These are phyloP conservation scores for Brassica carinata DNA, from an alignment of 345 rosid species.

Conservation along the genomic window DNA sequence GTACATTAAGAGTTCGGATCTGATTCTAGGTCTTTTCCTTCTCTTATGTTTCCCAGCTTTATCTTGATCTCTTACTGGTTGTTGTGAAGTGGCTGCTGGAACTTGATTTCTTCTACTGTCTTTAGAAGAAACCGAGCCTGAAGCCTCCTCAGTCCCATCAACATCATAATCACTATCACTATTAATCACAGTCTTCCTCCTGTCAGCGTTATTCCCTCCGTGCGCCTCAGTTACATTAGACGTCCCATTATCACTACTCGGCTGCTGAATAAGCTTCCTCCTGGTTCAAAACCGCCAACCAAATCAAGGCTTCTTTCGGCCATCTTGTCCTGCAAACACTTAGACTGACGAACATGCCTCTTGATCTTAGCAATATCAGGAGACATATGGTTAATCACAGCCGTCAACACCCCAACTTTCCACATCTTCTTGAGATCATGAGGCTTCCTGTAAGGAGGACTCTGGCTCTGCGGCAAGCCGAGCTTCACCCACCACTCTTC, in stretches of 20 bases:
- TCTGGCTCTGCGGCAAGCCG: constrained; percentile 63
- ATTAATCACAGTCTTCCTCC: constrained; percentile 52
- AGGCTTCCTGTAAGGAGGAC: constrained; percentile 91
- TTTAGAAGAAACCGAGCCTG: constrained; percentile 83
- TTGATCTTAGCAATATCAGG: constrained; percentile 95
- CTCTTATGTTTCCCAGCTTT: constrained; percentile 44
- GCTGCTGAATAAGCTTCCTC: constrained; percentile 77
- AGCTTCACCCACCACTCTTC: constrained; percentile 95
- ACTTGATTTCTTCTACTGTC: constrained; percentile 55
- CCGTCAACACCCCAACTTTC: constrained; percentile 95
- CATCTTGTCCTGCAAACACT: constrained; percentile 99
- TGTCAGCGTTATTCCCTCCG: constrained; percentile 45
- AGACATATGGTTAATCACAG: constrained; percentile 96
- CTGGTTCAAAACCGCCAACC: constrained; percentile 87
- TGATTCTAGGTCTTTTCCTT: constrained; percentile 50
- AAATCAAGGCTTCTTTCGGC: constrained; percentile 98
- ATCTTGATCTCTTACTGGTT: constrained; percentile 45
- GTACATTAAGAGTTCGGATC: constrained; percentile 43
- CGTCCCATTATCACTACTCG: constrained; percentile 81
- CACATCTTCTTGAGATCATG: constrained; percentile 99
- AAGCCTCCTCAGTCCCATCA: constrained; percentile 65
- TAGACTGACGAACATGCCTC: constrained; percentile 91
- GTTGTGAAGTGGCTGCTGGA: constrained; percentile 24
- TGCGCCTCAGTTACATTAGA: constrained; percentile 78
- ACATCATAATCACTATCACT: constrained; percentile 90